Base-by-base conservation (phyloP, 768 basidiomycete genomes). In the Termitomyces eurrhizus region DNA sequence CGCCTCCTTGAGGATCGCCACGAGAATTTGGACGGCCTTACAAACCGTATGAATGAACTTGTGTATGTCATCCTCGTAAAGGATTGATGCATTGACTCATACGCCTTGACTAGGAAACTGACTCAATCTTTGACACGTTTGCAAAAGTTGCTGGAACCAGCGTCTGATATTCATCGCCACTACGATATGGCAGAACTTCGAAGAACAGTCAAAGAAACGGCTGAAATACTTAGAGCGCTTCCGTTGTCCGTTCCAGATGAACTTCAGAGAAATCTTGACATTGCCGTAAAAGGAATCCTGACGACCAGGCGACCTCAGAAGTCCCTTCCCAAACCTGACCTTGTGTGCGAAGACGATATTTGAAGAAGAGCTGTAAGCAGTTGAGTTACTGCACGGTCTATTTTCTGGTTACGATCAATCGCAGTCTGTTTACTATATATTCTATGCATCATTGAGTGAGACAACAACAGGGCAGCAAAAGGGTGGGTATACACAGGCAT, bases 271-370 rank as follows among this genome's bases (percentile, higher is more conserved):
- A 68, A 76, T 24, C 61, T 80, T 12, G 53, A 62, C 7, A 42
- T 69, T 5, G 78, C 70, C 12, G 65, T 72, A 52, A 73, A 74
- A 41, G 70, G 76, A 1, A 77, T 80, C 39, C 69, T 69, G 51
- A 65, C 54, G 45, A 48, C 33, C 5, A 46, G 59, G 50, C 54
- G 61, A 56, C 61, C 52, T 46, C 60, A 52, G 4, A 66, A 64
- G 52, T 41, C 54, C 32, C 55, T 60, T 53, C 52, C 58, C 21
- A 69, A 66, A 41, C 69, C 69, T 1, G 32, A 42, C 45, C 60
- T 71, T 24, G 62, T 62, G 44, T 51, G 60, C 12, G 68, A 67
- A 11, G 41, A 42, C 21, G 52, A 37, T 7, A 7, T 39, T 35
- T 16, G 21, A 33, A 24, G 21, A 33, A 24, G 51, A 16, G 7